Evolutionary conservation across 345 rosid species (phyloP), one percentile per base, ranked within the genome.

Genomic region (Brassica incana): DNA sequence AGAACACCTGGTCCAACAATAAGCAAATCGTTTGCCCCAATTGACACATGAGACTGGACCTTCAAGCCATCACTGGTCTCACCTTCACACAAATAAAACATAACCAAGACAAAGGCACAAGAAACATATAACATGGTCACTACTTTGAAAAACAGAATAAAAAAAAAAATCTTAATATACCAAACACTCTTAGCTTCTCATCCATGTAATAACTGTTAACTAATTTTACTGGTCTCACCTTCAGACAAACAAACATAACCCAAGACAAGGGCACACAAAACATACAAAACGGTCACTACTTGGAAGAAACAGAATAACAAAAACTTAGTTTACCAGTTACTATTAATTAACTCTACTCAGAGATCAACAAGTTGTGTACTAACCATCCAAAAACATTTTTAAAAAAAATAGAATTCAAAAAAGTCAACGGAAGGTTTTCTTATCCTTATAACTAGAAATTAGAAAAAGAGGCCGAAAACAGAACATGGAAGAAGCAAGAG

Each of bases 1-100:
- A 95, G 96, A 84, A 93, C 97, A 65, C 99, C 99, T 0, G 99
- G 94, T 58, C 99, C 99, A 11, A 95, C 91, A 71, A 95, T 90
- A 67, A 93, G 82, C 76, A 95, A 82, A 90, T 95, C 98, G 64
- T 85, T 69, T 80, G 85, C 84, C 7, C 95, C 96, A 61, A 91
- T 85, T 66, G 75, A 56, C 25, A 88, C 86, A 6, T 81, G 82
- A 23, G 90, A 81, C 33, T 78, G 80, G 32, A 84, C 81, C 82
- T 83, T 85, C 85, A 80, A 75, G 77, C 81, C 84, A 73, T 86
- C 91, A 70, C 76, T 74, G 2, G 84, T 76, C 27, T 83, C 86
- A 75, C 87, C 93, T 88, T 82, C 81, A 79, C 70, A 69, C 36
- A 25, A 12, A 58, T 6, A 50, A 4, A 23, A 23, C 69, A 60